Evolutionary conservation across 2,329 filamentous ascomycete species (phyloP).

Genomic region (Phaeosphaeriaceae sp.): DNA sequence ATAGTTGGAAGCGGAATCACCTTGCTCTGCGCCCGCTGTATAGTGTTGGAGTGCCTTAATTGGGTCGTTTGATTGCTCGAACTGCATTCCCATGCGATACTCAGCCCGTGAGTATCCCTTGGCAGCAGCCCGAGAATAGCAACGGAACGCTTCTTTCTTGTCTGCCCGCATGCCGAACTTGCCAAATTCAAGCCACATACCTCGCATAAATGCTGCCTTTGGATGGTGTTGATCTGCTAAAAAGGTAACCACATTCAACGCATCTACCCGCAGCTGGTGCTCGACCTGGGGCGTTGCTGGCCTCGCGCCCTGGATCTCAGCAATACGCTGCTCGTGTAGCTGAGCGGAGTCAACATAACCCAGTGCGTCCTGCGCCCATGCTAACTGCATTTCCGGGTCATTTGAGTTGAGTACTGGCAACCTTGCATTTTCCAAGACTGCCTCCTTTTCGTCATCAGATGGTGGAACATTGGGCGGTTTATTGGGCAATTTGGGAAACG

Average conservation of each 20-base stretch:
- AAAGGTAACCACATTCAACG: constrained; percentile 89
- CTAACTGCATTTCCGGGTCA: constrained; percentile 94
- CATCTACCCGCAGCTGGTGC: constrained; percentile 85
- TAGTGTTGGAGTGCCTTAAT: constrained; percentile 92
- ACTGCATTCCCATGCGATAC: constrained; percentile 98
- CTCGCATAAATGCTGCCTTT: constrained; percentile 89
- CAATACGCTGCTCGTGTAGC: constrained; percentile 75
- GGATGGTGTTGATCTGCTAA: constrained; percentile 91
- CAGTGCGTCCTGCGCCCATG: constrained; percentile 93
- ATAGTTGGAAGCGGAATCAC: constrained; percentile 86
- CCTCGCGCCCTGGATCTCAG: constrained; percentile 64
- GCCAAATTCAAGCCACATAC: constrained; percentile 98
- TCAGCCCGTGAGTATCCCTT: constrained; percentile 87
- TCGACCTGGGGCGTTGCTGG: constrained; percentile 84
- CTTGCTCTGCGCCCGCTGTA: constrained; percentile 75
- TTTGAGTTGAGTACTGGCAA: constrained; percentile 87
- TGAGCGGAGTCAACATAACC: constrained; percentile 85
- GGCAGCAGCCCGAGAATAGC: constrained; percentile 84
- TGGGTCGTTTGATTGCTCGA: constrained; percentile 92
- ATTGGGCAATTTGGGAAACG: constrained; percentile 83
- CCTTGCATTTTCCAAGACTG: constrained; percentile 83
- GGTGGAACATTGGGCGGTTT: constrained; percentile 87
- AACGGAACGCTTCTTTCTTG: constrained; percentile 90
- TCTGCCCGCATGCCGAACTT: constrained; percentile 90
- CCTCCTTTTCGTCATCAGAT: constrained; percentile 92